phyloP scores from a whole-genome alignment of 257 asterid species.

The Solanum peruvianum region DNA sequence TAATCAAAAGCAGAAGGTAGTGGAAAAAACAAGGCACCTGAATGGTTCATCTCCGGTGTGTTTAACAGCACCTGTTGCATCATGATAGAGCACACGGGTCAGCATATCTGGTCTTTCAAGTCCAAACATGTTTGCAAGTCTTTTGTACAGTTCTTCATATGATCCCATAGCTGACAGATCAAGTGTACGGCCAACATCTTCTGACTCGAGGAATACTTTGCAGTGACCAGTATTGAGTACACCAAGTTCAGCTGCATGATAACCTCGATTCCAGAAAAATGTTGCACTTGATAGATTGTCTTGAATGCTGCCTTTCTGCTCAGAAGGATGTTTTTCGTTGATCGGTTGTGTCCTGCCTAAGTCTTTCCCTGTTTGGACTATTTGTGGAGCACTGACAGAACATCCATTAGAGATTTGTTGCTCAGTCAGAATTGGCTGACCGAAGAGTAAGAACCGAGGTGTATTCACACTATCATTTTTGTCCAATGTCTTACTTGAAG shows the following conservation, averaged over 20 bases:
- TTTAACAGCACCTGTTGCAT: conserved; percentile 52
- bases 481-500: conserved; percentile 28
- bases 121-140: conserved; percentile 59
- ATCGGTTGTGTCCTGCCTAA: background rate
- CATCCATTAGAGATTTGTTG: conserved; percentile 62
- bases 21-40: conserved; percentile 28
- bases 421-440: conserved; percentile 95
- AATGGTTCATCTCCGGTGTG: conserved; percentile 69
- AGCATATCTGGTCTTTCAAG: conserved; percentile 47
- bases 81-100: conserved; percentile 47
- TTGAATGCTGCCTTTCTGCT: conserved; percentile 21
- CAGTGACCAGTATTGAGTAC: conserved; percentile 60
- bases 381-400: conserved; percentile 15
- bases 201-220: conserved; percentile 84
- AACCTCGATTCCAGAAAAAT: conserved; percentile 27
- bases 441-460: conserved; percentile 74
- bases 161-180: conserved; percentile 73
- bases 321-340: conserved; percentile 9
- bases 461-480: conserved; percentile 23
- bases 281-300: conserved; percentile 21
- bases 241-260: conserved; percentile 36
- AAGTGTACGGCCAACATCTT: conserved; percentile 69
- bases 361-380: background rate
- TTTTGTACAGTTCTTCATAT: conserved; percentile 64
- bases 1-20: background rate